A percentile compares a stretch with the other conserved stretches of the same genome.
Conservation (phyloP, 306 rosid genomes). For the Dalbergia cultrata region DNA sequence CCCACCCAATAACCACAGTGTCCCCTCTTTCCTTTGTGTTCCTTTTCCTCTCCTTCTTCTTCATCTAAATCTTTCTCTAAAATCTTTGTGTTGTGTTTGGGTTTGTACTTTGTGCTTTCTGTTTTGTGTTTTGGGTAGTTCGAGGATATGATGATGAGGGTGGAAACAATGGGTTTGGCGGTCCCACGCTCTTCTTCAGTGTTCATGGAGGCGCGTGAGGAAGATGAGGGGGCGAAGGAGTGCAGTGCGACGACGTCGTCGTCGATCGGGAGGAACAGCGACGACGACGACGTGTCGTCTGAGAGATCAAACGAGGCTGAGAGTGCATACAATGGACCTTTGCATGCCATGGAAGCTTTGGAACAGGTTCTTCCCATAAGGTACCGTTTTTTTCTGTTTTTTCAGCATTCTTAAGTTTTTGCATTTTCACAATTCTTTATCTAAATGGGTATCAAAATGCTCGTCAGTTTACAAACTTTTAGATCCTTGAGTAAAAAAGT, state of each 20-base stretch:
- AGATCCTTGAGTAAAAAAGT: conserved; percentile 34
- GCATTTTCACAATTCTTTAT: conserved; percentile 14
- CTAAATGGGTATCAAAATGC: neutral
- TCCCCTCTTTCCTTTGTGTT: neutral
- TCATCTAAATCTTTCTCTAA: neutral
- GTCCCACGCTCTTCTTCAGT: conserved; percentile 34
- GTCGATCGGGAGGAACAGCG: conserved; percentile 94
- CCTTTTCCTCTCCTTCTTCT: neutral
- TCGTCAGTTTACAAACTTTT: neutral
- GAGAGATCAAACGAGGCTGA: conserved; percentile 75
- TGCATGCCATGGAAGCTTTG: conserved; percentile 74
- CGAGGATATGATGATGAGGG: conserved; percentile 22
- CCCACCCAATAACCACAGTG: neutral
- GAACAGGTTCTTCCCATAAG: conserved; percentile 87
- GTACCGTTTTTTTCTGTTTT: conserved; percentile 31
- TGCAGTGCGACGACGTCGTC: conserved; percentile 72
- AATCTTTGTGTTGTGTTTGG: neutral
- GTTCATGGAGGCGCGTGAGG: conserved; percentile 48
- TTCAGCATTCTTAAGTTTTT: neutral
- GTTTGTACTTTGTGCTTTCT: neutral
- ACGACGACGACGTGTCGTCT: conserved; percentile 50
- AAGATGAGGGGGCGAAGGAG: conserved; percentile 37
- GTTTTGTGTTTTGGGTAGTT: neutral
- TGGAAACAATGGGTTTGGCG: conserved; percentile 48
- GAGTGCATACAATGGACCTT: conserved; percentile 73